Evolutionary conservation across 805 yeast species (phyloP).

Genomic region (Candida methanosorbosa): DNA sequence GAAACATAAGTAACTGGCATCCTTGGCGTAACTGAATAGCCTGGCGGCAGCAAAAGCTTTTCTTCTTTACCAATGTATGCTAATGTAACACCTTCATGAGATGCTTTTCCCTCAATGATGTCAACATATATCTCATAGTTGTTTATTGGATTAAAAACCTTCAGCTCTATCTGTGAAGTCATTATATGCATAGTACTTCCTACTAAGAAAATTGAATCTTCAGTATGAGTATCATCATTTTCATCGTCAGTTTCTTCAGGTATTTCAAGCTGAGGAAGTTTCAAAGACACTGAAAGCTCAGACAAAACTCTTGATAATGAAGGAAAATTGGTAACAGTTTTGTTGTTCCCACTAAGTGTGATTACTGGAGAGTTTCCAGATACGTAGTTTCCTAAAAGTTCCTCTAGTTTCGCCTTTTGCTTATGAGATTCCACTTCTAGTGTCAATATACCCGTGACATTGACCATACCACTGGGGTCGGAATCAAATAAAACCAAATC

Average conservation of each 20-base stretch:
- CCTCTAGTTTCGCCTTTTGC: conserved; percentile 19
- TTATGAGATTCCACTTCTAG: conserved; percentile 9
- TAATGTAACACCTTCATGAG: conserved; percentile 34
- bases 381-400: conserved; percentile 27
- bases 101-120: conserved; percentile 39
- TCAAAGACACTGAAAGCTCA: conserved; percentile 18
- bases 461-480: conserved; percentile 8
- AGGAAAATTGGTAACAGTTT: conserved; percentile 15
- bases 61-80: conserved; percentile 37
- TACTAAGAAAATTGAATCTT: conserved; percentile 31
- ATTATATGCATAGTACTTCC: conserved; percentile 46
- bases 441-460: conserved; percentile 13
- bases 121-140: conserved; percentile 36
- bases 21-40: conserved; percentile 38
- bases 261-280: conserved; percentile 16
- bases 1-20: conserved; percentile 38
- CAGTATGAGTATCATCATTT: conserved; percentile 1
- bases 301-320: conserved; percentile 17
- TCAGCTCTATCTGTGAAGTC: conserved; percentile 45
- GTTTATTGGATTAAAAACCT: conserved; percentile 43
- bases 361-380: conserved; percentile 29
- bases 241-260: conserved; percentile 2
- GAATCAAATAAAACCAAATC: conserved; percentile 17
- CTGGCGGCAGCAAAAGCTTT: conserved; percentile 40
- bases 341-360: conserved; percentile 19